Base-by-base conservation (phyloP, 495 filamentous ascomycete species). In the Podospora pseudocomata region DNA sequence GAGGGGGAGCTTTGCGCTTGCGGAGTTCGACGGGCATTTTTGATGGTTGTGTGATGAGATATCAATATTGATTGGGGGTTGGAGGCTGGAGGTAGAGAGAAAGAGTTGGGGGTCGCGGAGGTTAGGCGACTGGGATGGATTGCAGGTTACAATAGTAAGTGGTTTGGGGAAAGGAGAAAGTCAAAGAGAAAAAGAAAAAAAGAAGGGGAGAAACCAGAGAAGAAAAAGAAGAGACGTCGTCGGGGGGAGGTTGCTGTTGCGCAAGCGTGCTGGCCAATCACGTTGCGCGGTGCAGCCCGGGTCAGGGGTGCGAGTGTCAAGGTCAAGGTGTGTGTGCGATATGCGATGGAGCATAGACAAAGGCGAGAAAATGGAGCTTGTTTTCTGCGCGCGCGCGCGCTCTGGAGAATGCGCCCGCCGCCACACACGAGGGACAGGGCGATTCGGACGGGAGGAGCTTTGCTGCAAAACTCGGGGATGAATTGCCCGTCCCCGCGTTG, bases 1-100 rank as follows among this genome's bases (percentile, higher is more conserved):
- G 84, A 67, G 84, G 82, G 58, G 85, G 82, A 64, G 89, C 86
- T 79, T 91, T 92, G 82, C 90, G 88, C 82, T 93, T 93, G 77
- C 90, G 86, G 54, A 92, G 83, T 81, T 92, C 90, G 66, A 80
- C 77, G 72, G 82, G 81, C 84, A 87, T 87, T 67, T 61, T 68
- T 64, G 55, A 23, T 23, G 20, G 20, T 1, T 59, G 56, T 7
- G 34, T 49, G 20, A 5, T 63, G 34, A 67, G 63, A 62, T 53
- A 72, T 32, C 39, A 49, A 49, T 11, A 11, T 11, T 49, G 39
- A 49, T 49, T 32, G 30, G 39, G 39, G 39, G 20, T 23, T 23
- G 20, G 20, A 23, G 20, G 1, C 20, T 23, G 20, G 39, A 49
- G 39, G 62, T 62, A 18, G 63, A 55, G 20, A 23, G 13, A n/a